phyloP scores from a whole-genome alignment of 768 basidiomycete species.

The Clitopilus hobsonii region DNA sequence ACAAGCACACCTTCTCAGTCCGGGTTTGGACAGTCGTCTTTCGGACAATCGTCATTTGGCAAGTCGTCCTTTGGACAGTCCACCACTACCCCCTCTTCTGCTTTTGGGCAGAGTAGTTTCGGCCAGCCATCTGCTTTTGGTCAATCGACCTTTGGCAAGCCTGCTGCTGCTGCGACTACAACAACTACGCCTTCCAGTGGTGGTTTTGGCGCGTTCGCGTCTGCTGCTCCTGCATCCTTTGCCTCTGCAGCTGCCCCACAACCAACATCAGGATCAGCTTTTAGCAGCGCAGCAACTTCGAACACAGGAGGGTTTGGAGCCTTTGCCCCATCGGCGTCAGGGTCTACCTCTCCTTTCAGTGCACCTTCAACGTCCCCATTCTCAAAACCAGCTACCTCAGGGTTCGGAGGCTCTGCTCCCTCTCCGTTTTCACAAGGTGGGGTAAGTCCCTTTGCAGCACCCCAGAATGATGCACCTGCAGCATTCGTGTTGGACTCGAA shows the following conservation, averaged over 20 bases:
- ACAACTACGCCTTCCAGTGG: conserved; percentile 15
- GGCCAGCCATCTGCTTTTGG: conserved; percentile 31
- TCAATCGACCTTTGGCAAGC: conserved; percentile 33
- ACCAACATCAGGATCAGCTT: background rate
- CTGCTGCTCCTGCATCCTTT: conserved; percentile 9
- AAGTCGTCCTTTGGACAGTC: conserved; percentile 20
- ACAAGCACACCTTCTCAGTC: conserved; percentile 4
- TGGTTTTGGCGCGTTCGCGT: conserved; percentile 28
- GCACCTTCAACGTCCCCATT: background rate
- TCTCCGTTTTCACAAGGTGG: background rate
- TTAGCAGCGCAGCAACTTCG: conserved; percentile 2
- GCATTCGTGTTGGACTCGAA: conserved; percentile 4
- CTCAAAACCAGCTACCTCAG: background rate
- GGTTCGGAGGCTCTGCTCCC: conserved; percentile 1
- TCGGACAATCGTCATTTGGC: conserved; percentile 20
- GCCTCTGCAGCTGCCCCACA: background rate
- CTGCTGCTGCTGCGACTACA: conserved; percentile 15
- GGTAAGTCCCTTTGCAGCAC: conserved; percentile 5
- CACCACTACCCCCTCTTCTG: background rate
- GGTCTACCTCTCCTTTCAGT: conserved; percentile 26
- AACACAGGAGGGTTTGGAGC: conserved; percentile 16
- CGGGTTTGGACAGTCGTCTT: conserved; percentile 10
- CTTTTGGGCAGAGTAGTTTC: conserved; percentile 24
- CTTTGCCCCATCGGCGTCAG: conserved; percentile 16
- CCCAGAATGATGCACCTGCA: conserved; percentile 3